These are phyloP conservation scores for Fomitopsis palustris DNA, from an alignment of 1,284 basidiomycete species.

Conservation along the genomic window DNA sequence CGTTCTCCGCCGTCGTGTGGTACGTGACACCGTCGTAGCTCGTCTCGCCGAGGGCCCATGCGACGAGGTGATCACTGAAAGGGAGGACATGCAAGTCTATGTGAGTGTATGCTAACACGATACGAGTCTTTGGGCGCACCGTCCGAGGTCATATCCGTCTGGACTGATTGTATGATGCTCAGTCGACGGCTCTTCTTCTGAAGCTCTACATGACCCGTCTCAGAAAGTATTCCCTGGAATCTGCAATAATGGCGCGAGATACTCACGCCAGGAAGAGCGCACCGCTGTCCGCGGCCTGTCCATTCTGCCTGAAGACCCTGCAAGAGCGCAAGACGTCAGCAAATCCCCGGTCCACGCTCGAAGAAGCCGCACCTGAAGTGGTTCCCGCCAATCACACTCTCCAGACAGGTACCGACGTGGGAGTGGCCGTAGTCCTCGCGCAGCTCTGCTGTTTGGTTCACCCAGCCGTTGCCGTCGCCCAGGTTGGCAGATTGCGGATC, in stretches of 20 bases:
- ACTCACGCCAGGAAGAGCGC: conserved; percentile 71
- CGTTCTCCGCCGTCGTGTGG: conserved; percentile 39
- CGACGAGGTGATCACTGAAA: conserved; percentile 43
- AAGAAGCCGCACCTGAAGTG: conserved; percentile 47
- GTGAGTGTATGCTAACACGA: background rate
- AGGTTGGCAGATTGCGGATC: conserved; percentile 64
- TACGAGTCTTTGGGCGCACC: conserved; percentile 18
- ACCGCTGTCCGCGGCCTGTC: conserved; percentile 50
- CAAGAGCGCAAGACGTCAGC: conserved; percentile 12
- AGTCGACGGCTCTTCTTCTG: conserved; percentile 48
- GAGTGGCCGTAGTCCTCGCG: conserved; percentile 63
- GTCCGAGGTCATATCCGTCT: conserved; percentile 54
- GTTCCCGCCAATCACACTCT: conserved; percentile 62
- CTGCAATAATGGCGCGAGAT: background rate
- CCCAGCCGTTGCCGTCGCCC: conserved; percentile 63
- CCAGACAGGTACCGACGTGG: conserved; percentile 57
- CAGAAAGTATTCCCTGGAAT: background rate
- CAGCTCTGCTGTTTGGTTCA: conserved; percentile 60
- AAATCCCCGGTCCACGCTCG: too few species aligned
- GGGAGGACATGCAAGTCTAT: background rate
- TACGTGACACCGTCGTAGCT: conserved; percentile 46
- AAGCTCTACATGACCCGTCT: conserved; percentile 39
- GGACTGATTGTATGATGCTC: conserved; percentile 48
- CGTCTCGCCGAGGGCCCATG: conserved; percentile 40
- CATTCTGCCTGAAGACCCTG: conserved; percentile 74